These are phyloP conservation scores for Didymella pinodella DNA, from an alignment of 2,329 filamentous ascomycete genomes.

Conservation along the genomic window DNA sequence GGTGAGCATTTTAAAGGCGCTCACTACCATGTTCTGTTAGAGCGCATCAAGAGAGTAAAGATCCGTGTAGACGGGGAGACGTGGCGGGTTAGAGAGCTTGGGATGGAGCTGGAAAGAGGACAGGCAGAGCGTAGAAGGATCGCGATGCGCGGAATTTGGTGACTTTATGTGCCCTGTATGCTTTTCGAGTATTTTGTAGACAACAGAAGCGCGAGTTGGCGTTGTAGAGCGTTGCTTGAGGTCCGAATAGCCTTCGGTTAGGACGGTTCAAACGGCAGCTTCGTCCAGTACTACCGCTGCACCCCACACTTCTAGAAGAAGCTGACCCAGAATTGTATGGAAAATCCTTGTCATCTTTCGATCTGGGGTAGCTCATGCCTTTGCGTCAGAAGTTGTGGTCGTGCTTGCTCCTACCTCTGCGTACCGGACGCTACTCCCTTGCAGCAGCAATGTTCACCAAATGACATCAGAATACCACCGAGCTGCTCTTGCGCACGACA, in stretches of 20 bases:
- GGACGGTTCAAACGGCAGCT: slow-evolving; percentile 18
- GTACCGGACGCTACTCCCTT: neutral
- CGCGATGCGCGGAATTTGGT: slow-evolving; percentile 36
- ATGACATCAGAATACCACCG: neutral
- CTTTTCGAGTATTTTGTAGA: neutral
- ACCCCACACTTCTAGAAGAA: slow-evolving; percentile 21
- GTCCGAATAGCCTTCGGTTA: slow-evolving; percentile 21
- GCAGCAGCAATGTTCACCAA: neutral
- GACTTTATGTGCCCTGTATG: neutral
- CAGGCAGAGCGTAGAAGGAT: slow-evolving; percentile 41
- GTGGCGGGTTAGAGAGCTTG: slow-evolving; percentile 39
- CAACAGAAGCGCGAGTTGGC: too few relatives aligned
- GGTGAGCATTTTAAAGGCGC: slow-evolving; percentile 37
- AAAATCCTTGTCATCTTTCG: slow-evolving; percentile 14
- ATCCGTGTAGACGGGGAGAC: slow-evolving; percentile 43
- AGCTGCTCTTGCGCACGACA: neutral
- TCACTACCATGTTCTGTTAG: slow-evolving; percentile 38
- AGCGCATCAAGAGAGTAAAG: slow-evolving; percentile 41
- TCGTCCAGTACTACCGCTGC: slow-evolving; percentile 14
- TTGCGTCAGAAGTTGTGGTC: neutral
- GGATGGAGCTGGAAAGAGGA: slow-evolving; percentile 45
- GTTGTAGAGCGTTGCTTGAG: neutral
- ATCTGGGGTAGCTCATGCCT: slow-evolving; percentile 12
- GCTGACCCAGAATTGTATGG: slow-evolving; percentile 15
- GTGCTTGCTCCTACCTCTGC: neutral